phyloP scores from a whole-genome alignment of 169 alveolate species.

The Cryptosporidium ubiquitum region DNA sequence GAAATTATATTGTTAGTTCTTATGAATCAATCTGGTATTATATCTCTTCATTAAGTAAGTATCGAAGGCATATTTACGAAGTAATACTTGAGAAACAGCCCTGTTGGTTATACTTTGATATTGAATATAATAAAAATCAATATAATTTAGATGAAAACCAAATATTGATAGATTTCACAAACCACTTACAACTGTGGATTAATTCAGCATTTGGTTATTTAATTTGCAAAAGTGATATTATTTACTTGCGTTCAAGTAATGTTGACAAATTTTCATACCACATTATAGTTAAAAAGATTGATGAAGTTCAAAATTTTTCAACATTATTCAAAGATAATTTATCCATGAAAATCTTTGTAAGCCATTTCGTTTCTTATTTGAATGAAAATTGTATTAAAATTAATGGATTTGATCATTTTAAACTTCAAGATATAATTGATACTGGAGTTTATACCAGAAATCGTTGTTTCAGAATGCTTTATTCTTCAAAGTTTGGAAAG shows the following conservation, averaged over 20 bases:
- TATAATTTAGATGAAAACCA: slow-evolving; percentile 41
- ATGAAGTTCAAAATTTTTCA: slow-evolving; percentile 13
- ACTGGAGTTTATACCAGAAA: slow-evolving; percentile 73
- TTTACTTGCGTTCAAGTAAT: slow-evolving; percentile 70
- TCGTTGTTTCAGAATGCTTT: slow-evolving; percentile 75
- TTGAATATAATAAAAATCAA: slow-evolving; percentile 55
- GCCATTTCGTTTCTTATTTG: slow-evolving; percentile 14
- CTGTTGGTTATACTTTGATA: slow-evolving; percentile 77
- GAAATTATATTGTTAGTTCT: slow-evolving; percentile 71
- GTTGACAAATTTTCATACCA: slow-evolving; percentile 72
- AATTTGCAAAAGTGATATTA: slow-evolving; percentile 25
- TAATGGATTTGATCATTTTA: neutral
- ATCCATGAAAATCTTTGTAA: slow-evolving; percentile 27
- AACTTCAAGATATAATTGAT: slow-evolving; percentile 62
- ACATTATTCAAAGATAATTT: slow-evolving; percentile 48
- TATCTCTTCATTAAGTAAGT: slow-evolving; percentile 1
- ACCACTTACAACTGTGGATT: slow-evolving; percentile 29
- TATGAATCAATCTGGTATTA: slow-evolving; percentile 49
- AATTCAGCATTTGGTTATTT: neutral
- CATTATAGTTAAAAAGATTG: slow-evolving; percentile 68
- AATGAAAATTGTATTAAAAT: neutral
- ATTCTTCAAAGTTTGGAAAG: slow-evolving; percentile 71
- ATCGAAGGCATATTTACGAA: slow-evolving; percentile 68
- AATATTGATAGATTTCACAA: neutral
- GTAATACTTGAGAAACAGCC: slow-evolving; percentile 60